Percentiles rank a stretch among this genome's conserved stretches.
These are phyloP conservation scores for Ophiocordyceps camponoti-floridani DNA, from an alignment of 2,329 filamentous ascomycete genomes.

Conservation along the genomic window DNA sequence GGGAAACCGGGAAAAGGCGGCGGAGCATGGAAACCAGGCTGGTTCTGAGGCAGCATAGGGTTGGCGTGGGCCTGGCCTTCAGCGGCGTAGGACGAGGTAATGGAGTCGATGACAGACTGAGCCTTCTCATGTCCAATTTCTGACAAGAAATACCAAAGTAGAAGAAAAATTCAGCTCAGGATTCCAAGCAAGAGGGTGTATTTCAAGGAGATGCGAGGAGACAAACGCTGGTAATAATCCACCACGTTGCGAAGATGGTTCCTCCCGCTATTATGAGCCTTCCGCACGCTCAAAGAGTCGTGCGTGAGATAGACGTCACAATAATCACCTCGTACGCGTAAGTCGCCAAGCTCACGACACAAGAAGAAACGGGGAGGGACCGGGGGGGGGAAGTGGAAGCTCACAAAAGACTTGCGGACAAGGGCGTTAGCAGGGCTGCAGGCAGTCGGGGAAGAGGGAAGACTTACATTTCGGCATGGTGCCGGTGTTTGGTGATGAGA, in stretches of 20 bases:
- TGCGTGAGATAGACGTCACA: constrained; percentile 99
- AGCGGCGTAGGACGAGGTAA: constrained; percentile 86
- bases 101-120: constrained; percentile 94
- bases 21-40: constrained; percentile 32
- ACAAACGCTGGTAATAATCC: constrained; percentile 87
- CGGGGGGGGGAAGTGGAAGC: constrained; percentile 1
- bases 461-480: constrained; percentile 80
- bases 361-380: no score
- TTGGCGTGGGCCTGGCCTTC: constrained; percentile 80
- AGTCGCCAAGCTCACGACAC: constrained; percentile 1
- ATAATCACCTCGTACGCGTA: constrained; percentile 53
- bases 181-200: not conserved
- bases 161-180: not conserved
- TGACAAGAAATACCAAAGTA: constrained; percentile 14
- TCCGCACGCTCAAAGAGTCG: constrained; percentile 98
- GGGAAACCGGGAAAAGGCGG: constrained; percentile 41
- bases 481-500: constrained; percentile 5
- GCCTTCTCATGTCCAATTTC: constrained; percentile 98
- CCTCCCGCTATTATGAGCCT: constrained; percentile 90
- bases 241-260: constrained; percentile 97
- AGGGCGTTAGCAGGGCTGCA: constrained; percentile 15
- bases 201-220: not conserved
- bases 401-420: constrained; percentile 6
- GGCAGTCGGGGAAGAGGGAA: constrained; percentile 8
- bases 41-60: constrained; percentile 61